Evolutionary conservation across 1,284 basidiomycete genomes (phyloP).

Genomic region (Ceratobasidium sp.): DNA sequence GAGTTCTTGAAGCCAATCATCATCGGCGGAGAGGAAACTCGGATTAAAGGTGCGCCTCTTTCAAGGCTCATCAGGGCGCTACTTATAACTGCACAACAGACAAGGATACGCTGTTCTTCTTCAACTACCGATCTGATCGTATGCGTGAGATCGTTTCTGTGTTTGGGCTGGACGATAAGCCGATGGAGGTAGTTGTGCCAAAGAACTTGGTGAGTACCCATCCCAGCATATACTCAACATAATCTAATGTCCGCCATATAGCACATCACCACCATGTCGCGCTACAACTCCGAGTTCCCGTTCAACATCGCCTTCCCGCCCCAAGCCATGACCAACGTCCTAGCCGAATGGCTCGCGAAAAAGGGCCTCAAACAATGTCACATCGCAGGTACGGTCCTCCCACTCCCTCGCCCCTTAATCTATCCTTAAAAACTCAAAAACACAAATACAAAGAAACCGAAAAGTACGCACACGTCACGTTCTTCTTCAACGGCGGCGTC

Average conservation of each 20-base stretch:
- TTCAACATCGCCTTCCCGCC: constrained; percentile 91
- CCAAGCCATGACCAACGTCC: constrained; percentile 89
- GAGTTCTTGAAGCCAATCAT: constrained; percentile 96
- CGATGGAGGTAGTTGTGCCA: constrained; percentile 86
- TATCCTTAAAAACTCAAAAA: too few relatives aligned
- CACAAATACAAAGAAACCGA: constrained; percentile 91
- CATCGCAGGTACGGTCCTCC: constrained; percentile 73
- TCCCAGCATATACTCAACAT: not conserved
- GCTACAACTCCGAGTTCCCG: constrained; percentile 91
- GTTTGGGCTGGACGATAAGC: constrained; percentile 84
- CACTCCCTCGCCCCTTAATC: too few relatives aligned
- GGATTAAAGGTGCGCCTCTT: constrained; percentile 76
- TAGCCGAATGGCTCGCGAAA: constrained; percentile 89
- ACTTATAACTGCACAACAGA: constrained; percentile 56
- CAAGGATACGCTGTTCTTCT: constrained; percentile 88
- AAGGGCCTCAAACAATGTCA: constrained; percentile 87
- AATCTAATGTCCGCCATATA: not conserved
- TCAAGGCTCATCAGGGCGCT: not conserved
- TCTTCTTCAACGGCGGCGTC: constrained; percentile 96
- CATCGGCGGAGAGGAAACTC: constrained; percentile 80
- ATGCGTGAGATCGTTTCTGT: constrained; percentile 90
- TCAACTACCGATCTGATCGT: constrained; percentile 95
- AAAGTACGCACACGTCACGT: constrained; percentile 95
- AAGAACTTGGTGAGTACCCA: constrained; percentile 75
- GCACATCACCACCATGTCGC: constrained; percentile 92